These are phyloP conservation scores for Pseudocercospora macadamiae DNA, from an alignment of 2,329 filamentous ascomycete species.

Conservation along the genomic window DNA sequence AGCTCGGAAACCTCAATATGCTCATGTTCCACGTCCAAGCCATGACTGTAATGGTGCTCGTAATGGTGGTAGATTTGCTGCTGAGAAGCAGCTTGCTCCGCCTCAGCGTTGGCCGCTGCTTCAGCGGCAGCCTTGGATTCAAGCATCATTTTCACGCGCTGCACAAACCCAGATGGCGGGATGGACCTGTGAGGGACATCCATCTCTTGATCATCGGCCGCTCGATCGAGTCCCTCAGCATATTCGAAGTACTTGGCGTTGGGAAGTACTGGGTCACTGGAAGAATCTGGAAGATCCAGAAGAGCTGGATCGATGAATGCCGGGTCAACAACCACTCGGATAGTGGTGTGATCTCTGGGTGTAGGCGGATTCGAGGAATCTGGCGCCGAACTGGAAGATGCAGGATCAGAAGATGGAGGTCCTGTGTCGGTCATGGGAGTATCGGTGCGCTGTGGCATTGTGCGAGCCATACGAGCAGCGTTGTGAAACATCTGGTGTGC, in stretches of 20 bases:
- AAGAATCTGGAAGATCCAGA: constrained; percentile 39
- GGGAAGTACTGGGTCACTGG: constrained; percentile 39
- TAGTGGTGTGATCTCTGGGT: constrained; percentile 42
- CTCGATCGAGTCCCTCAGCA: constrained; percentile 36
- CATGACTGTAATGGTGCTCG: constrained; percentile 17
- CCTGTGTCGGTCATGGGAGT: constrained; percentile 44
- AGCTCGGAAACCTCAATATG: constrained; percentile 29
- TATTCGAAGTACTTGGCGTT: constrained; percentile 41
- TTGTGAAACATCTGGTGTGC: constrained; percentile 40
- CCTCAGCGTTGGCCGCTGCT: constrained; percentile 26
- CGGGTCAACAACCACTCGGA: constrained; percentile 41
- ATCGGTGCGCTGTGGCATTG: constrained; percentile 37
- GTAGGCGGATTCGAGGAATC: constrained; percentile 44
- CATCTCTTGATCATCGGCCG: constrained; percentile 39
- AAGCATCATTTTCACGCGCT: constrained; percentile 47
- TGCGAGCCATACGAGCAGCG: constrained; percentile 37
- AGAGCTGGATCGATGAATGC: constrained; percentile 40
- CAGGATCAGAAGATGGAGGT: constrained; percentile 48
- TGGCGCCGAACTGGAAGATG: constrained; percentile 44
- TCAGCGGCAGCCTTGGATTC: constrained; percentile 43
- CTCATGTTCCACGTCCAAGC: constrained; percentile 25
- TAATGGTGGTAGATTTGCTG: constrained; percentile 16
- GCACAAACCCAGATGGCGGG: constrained; percentile 44
- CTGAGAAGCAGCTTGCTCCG: constrained; percentile 23
- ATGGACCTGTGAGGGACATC: constrained; percentile 37